Base-by-base conservation (phyloP, 768 basidiomycete species). In the Boletus insuetus region DNA sequence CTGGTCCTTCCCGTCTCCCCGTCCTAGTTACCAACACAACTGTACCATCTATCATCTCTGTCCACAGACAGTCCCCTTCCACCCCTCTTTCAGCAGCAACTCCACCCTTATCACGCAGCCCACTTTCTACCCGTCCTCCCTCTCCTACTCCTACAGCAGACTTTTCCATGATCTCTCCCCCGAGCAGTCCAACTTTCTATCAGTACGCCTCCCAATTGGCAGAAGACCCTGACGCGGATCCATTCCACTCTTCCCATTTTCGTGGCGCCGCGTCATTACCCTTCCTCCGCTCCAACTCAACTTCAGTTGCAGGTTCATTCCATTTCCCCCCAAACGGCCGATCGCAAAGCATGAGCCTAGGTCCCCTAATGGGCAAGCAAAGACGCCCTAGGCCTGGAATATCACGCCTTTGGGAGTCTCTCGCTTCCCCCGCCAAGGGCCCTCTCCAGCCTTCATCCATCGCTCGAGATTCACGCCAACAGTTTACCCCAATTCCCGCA, bases 71-170 rank as follows among this genome's bases (percentile, higher is more conserved):
- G 59, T 66, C 57, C 56, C 70, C 46, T 67, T 64, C 57, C 38
- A 49, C 56, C 44, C 67, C 47, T 66, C 72, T 39, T 58, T 69
- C 34, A 63, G 66, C 29, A 60, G 13, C 54, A 62, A 54, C 67
- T 61, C 56, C 63, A 62, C 55, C 75, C 4, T 17, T 51, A 38
- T 56, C 59, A 26, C 58, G 49, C 46, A 46, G 48, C 39, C 24
- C 50, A 19, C 16, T n/a, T 8, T 55, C 53, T 32, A 47, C 67
- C 14, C 72, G 77, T 37, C 75, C 79, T 6, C 67, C 77, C 22
- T 81, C 80, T 17, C 80, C 79, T 17, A 55, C 77, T 0, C 74
- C 69, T 14, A 78, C 75, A 26, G 73, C 75, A 17, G 79, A 80
- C 53, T 80, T 75, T 49, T 80, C 78, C 32, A 70, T 80, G 50